Evolutionary conservation across 2,329 filamentous ascomycete species (phyloP).

Genomic region (Paradendryphiella salina): DNA sequence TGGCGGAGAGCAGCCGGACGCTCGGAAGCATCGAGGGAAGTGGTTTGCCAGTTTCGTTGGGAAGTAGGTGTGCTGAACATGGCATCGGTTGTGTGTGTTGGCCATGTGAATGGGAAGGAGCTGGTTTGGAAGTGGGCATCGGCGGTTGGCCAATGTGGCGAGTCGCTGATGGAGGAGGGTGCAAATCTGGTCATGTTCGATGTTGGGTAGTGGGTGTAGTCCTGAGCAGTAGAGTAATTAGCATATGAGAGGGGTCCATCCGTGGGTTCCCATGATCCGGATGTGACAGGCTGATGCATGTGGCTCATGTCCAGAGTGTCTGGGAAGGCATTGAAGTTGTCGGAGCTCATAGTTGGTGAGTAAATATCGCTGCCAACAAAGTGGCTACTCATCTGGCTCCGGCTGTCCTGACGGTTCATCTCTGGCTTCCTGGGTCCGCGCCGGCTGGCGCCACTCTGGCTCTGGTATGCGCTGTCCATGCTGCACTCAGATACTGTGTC

Average conservation of each 20-base stretch:
- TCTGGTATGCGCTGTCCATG: conserved; percentile 51
- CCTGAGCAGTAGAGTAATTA: conserved; percentile 47
- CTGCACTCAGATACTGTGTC: conserved; percentile 47
- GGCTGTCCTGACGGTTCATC: conserved; percentile 38
- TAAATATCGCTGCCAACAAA: conserved; percentile 40
- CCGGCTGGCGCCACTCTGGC: conserved; percentile 45
- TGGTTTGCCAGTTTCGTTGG: conserved; percentile 30
- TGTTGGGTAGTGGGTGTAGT: conserved; percentile 35
- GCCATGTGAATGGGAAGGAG: conserved; percentile 36
- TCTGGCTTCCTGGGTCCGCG: conserved; percentile 35
- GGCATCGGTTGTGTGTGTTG: conserved; percentile 22
- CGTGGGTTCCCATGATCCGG: conserved; percentile 39
- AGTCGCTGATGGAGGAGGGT: conserved; percentile 24
- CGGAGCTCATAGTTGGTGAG: conserved; percentile 45
- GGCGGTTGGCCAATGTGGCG: conserved; percentile 30
- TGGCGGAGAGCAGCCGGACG: conserved; percentile 28
- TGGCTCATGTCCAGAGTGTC: conserved; percentile 43
- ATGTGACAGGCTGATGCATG: conserved; percentile 35
- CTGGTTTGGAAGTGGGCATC: conserved; percentile 34
- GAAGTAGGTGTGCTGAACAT: conserved; percentile 28
- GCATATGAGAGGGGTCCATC: conserved; percentile 40
- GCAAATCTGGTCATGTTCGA: conserved; percentile 32
- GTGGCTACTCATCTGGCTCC: conserved; percentile 34
- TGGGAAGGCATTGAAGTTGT: conserved; percentile 40
- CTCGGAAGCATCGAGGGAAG: conserved; percentile 25